These are phyloP conservation scores for Imleria badia DNA, from an alignment of 768 basidiomycete genomes.

Conservation along the genomic window DNA sequence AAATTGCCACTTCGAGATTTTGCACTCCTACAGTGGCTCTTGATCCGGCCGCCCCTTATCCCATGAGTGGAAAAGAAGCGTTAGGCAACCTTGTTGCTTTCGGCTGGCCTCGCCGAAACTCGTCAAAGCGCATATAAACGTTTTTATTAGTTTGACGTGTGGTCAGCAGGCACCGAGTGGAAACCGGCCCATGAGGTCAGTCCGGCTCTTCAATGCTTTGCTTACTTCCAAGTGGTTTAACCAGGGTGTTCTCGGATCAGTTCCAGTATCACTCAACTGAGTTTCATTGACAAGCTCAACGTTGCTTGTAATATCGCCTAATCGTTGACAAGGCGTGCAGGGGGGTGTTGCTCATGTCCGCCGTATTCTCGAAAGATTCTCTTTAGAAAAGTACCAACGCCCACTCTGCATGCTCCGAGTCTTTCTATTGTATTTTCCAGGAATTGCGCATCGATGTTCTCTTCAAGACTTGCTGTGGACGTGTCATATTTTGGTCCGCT, in stretches of 20 bases:
- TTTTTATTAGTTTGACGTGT: slow-evolving; percentile 4
- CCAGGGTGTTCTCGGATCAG: slow-evolving; percentile 19
- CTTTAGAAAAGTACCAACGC: slow-evolving; percentile 16
- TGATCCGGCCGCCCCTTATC: slow-evolving; percentile 17
- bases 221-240: not conserved
- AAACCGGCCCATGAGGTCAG: not conserved
- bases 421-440: slow-evolving; percentile 25
- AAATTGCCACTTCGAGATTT: not conserved
- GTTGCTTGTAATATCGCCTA: slow-evolving; percentile 30
- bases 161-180: slow-evolving; percentile 3
- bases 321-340: slow-evolving; percentile 17
- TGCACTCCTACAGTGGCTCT: not conserved
- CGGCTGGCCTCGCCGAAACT: slow-evolving; percentile 11
- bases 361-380: slow-evolving; percentile 21
- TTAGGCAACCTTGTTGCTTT: slow-evolving; percentile 3
- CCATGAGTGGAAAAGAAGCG: slow-evolving; percentile 1
- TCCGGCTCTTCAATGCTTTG: not conserved
- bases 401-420: slow-evolving; percentile 14
- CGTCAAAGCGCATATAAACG: slow-evolving; percentile 1
- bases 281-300: slow-evolving; percentile 8
- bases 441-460: slow-evolving; percentile 12
- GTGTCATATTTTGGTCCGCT: slow-evolving; percentile 15
- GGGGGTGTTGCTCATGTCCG: slow-evolving; percentile 30
- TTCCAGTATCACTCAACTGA: slow-evolving; percentile 3
- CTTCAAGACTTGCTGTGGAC: slow-evolving; percentile 12